Conservation (phyloP, 2,329 filamentous ascomycete species). For the Aspergillus amoenus region DNA sequence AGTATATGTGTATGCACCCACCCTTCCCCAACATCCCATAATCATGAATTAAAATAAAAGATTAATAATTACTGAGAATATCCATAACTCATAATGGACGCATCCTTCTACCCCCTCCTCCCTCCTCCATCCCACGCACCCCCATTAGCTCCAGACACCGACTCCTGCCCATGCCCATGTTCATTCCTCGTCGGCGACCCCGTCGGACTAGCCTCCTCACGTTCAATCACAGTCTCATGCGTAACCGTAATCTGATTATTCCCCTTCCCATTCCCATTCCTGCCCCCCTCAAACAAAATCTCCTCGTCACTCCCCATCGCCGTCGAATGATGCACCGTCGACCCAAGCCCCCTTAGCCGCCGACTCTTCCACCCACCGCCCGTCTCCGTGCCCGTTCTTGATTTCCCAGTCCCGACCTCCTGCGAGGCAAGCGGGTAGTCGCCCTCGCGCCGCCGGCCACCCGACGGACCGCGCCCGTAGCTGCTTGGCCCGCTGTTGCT, state of each 20-base stretch:
- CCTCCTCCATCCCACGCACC: no score
- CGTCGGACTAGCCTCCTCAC: slow-evolving; percentile 13
- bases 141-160: not conserved
- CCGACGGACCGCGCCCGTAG: not conserved
- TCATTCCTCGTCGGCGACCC: not conserved
- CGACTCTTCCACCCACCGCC: not conserved
- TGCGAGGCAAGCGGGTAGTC: not conserved
- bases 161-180: not conserved
- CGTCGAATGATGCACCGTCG: slow-evolving; percentile 7
- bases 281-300: slow-evolving; percentile 14
- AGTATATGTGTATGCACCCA: no score
- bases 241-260: slow-evolving; percentile 25
- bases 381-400: not conserved
- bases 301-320: slow-evolving; percentile 33
- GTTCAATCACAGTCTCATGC: slow-evolving; percentile 26
- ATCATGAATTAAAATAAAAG: no score
- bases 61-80: no score
- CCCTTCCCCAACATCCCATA: no score
- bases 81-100: no score
- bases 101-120: no score
- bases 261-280: not conserved
- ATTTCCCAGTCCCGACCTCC: not conserved
- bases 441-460: not conserved
- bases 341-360: slow-evolving; percentile 5
- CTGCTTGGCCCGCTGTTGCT: slow-evolving; percentile 18